phyloP scores from a whole-genome alignment of 1,284 basidiomycete genomes.

The Coniferiporia weirii region DNA sequence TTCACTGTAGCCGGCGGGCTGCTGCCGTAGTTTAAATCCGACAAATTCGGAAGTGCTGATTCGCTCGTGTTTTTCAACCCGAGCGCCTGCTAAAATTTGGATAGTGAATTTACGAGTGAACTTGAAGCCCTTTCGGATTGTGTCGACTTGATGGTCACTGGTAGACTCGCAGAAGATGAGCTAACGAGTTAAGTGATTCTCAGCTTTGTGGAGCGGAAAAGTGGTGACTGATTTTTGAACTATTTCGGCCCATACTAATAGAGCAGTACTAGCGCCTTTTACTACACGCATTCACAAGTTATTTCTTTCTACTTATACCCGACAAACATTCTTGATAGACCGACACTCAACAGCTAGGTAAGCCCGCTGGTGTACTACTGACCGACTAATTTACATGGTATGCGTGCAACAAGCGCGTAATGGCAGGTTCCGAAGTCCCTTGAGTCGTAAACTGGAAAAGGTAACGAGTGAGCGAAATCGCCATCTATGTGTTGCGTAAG shows the following conservation, averaged over 20 bases:
- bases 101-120: not conserved
- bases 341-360: no score
- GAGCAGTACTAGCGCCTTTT: no score
- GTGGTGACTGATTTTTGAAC: no score
- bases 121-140: no score
- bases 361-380: not conserved
- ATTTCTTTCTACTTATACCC: no score
- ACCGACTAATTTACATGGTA: constrained; percentile 2
- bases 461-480: not conserved
- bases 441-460: not conserved
- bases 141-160: no score
- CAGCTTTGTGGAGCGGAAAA: no score
- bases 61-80: not conserved
- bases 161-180: no score
- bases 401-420: not conserved
- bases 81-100: not conserved
- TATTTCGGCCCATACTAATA: no score
- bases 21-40: not conserved
- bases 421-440: not conserved
- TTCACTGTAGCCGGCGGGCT: not conserved
- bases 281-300: no score
- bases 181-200: no score
- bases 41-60: constrained; percentile 2
- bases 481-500: not conserved
- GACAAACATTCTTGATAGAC: no score